phyloP scores from a whole-genome alignment of 495 filamentous ascomycete species.

The Lophiostoma macrostomum region DNA sequence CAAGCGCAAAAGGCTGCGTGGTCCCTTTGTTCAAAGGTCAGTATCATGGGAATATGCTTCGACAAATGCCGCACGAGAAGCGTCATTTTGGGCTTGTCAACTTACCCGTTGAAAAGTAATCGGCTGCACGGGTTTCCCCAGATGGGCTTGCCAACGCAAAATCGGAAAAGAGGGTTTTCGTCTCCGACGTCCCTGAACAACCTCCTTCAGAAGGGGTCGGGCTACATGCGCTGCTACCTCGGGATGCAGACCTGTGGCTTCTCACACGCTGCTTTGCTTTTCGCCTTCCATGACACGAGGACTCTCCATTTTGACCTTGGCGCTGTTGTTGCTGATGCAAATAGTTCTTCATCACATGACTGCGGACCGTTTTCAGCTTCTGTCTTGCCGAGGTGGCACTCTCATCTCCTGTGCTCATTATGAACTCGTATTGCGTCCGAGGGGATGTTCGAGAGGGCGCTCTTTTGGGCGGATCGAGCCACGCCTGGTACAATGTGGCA shows the following conservation, averaged over 20 bases:
- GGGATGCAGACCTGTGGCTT: slow-evolving; percentile 15
- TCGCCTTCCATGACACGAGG: slow-evolving; percentile 13
- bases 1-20: slow-evolving; percentile 17
- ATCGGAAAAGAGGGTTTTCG: not conserved
- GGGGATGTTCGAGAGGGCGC: not conserved
- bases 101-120: too few relatives aligned
- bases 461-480: not conserved
- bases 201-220: not conserved
- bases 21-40: not conserved
- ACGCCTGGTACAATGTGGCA: not conserved
- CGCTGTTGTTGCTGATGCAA: slow-evolving; percentile 21
- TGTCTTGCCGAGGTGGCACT: slow-evolving; percentile 11
- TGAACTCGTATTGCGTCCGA: slow-evolving; percentile 28
- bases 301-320: not conserved
- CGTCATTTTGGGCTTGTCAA: too few relatives aligned
- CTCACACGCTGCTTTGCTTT: slow-evolving; percentile 16
- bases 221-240: not conserved
- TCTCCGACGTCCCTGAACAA: slow-evolving; percentile 2
- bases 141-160: not conserved
- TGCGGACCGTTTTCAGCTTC: slow-evolving; percentile 28
- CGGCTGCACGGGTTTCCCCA: too few relatives aligned
- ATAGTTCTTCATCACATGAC: slow-evolving; percentile 31
- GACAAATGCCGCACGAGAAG: too few relatives aligned
- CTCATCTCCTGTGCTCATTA: slow-evolving; percentile 25
- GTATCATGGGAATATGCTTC: too few relatives aligned